Conservation (phyloP, 2,329 filamentous ascomycete genomes). For the Cladosporium sp. region DNA sequence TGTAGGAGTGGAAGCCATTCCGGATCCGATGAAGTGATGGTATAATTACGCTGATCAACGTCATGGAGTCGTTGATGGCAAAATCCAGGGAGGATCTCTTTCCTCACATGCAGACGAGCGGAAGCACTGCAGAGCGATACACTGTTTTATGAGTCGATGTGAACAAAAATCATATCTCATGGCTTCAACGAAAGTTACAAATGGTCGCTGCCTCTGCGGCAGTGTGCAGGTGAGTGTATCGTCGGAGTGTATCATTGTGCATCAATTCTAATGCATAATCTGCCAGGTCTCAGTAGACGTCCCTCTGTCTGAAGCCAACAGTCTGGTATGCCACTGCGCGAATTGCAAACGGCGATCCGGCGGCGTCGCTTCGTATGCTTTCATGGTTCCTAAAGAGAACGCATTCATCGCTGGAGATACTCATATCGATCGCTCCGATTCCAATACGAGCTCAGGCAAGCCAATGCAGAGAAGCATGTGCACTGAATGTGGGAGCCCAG, state of each 20-base stretch:
- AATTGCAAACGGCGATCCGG: slow-evolving; percentile 25
- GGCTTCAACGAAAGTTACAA: slow-evolving; percentile 1
- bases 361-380: slow-evolving; percentile 26
- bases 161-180: background rate
- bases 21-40: background rate
- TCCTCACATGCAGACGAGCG: background rate
- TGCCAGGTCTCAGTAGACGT: slow-evolving; percentile 2
- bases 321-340: slow-evolving; percentile 25
- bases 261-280: background rate
- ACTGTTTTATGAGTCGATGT: background rate
- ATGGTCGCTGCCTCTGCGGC: slow-evolving; percentile 12
- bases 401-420: slow-evolving; percentile 20
- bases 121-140: background rate
- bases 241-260: background rate
- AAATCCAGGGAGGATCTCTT: too few relatives aligned
- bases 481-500: slow-evolving; percentile 23
- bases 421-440: slow-evolving; percentile 20
- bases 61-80: background rate
- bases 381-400: slow-evolving; percentile 23
- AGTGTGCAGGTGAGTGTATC: background rate
- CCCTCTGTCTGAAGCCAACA: slow-evolving; percentile 11
- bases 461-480: slow-evolving; percentile 26
- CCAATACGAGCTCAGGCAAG: slow-evolving; percentile 24
- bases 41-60: background rate
- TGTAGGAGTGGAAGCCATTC: background rate